Evolutionary conservation across 2,329 filamentous ascomycete genomes (phyloP).

Genomic region (Pestalotiopsis fici): DNA sequence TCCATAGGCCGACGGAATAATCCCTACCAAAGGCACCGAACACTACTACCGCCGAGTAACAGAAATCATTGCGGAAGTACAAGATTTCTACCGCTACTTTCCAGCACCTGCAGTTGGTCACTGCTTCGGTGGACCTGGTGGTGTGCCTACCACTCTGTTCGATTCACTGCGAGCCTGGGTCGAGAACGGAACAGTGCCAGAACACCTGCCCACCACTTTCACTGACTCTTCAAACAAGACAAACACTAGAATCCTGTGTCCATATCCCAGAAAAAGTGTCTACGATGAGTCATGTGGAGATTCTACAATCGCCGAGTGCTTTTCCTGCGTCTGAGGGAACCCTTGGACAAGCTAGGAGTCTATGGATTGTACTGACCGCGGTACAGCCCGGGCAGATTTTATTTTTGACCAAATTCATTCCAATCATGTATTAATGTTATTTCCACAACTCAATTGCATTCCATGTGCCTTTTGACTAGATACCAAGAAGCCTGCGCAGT

Average conservation of each 20-base stretch:
- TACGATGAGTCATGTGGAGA: neutral
- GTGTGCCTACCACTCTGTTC: neutral
- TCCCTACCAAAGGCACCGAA: neutral
- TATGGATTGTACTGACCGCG: too few species aligned
- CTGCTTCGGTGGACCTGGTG: neutral
- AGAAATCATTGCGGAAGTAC: neutral
- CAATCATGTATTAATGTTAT: neutral
- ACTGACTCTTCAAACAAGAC: neutral
- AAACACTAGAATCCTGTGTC: neutral
- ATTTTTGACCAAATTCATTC: neutral
- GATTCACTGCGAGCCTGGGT: neutral
- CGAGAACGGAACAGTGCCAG: constrained; percentile 1
- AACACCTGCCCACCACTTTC: neutral
- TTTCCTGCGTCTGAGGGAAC: neutral
- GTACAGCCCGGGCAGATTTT: neutral
- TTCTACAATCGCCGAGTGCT: neutral
- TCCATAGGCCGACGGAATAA: neutral
- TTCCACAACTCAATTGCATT: neutral
- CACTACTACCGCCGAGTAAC: neutral
- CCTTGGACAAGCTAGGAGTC: too few species aligned
- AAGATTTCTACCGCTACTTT: neutral
- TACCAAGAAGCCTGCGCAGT: neutral
- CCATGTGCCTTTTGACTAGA: neutral
- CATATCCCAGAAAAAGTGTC: neutral
- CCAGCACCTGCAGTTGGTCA: neutral